phyloP scores from a whole-genome alignment of 179 eudicot species.

The Carnegiea gigantea region DNA sequence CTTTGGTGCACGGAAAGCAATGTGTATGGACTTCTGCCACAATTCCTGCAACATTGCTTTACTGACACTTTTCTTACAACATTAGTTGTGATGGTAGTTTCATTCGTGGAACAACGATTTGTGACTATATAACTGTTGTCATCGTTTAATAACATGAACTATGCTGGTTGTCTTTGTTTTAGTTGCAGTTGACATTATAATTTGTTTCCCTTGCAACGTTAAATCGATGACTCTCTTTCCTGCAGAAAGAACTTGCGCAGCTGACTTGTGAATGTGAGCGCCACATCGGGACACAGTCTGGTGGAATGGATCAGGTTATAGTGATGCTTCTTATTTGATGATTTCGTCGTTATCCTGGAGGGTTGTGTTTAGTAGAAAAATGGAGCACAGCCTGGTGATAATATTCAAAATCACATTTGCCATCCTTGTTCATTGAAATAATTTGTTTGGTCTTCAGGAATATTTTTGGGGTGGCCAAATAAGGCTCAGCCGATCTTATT shows the following conservation, averaged over 20 bases:
- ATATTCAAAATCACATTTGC: neutral
- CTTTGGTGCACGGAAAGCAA: neutral
- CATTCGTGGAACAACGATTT: neutral
- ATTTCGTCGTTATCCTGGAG: neutral
- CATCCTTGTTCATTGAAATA: neutral
- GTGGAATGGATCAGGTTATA: slow-evolving; percentile 99
- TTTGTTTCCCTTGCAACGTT: neutral
- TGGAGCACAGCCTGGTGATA: neutral
- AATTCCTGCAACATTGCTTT: neutral
- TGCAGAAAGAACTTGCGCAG: slow-evolving; percentile 98
- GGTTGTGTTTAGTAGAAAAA: neutral
- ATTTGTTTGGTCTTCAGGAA: neutral
- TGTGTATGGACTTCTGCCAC: neutral
- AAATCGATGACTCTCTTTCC: slow-evolving; percentile 8
- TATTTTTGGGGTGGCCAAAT: neutral
- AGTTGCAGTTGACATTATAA: neutral
- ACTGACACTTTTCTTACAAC: neutral
- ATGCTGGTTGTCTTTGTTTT: slow-evolving; percentile 3
- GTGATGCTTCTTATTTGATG: neutral
- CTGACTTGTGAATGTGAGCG: slow-evolving; percentile 94
- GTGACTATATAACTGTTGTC: neutral
- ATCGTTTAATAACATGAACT: too few relatives aligned
- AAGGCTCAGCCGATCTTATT: too few relatives aligned
- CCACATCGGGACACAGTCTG: slow-evolving; percentile 99
- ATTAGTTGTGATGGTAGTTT: neutral